Evolutionary conservation across 2,329 filamentous ascomycete genomes (phyloP).

Genomic region (Cladobotryum mycophilum): DNA sequence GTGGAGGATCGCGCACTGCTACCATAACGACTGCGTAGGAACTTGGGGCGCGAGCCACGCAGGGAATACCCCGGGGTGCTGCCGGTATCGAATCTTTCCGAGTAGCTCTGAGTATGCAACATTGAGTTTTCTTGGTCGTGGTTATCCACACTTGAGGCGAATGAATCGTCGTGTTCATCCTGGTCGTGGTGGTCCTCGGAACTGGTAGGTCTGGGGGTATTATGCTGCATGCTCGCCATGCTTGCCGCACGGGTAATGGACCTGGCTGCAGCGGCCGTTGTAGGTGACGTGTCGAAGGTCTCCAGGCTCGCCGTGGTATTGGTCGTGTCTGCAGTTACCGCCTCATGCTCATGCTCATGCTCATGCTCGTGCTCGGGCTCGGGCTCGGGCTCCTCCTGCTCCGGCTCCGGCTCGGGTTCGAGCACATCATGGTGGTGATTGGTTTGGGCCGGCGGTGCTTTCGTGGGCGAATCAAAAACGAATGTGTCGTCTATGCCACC

Average conservation of each 20-base stretch:
- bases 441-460: conserved; percentile 22
- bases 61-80: conserved; percentile 42
- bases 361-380: neutral
- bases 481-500: conserved; percentile 52
- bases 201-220: conserved; percentile 13
- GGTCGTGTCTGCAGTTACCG: conserved; percentile 24
- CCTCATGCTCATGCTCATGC: conserved; percentile 9
- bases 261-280: conserved; percentile 48
- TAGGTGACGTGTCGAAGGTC: conserved; percentile 50
- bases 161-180: conserved; percentile 25
- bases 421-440: neutral
- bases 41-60: conserved; percentile 47
- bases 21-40: conserved; percentile 49
- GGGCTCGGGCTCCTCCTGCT: too few relatives aligned
- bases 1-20: conserved; percentile 57
- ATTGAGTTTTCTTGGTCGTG: conserved; percentile 23
- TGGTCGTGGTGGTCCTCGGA: conserved; percentile 21
- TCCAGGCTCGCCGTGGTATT: conserved; percentile 47
- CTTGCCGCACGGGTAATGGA: conserved; percentile 41
- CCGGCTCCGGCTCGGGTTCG: neutral
- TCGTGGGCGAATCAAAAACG: conserved; percentile 45
- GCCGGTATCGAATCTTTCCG: conserved; percentile 36
- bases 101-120: conserved; percentile 25
- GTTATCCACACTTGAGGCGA: conserved; percentile 21
- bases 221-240: conserved; percentile 40